Evolutionary conservation across 2,329 filamentous ascomycete genomes (phyloP).

Genomic region (Cyclaneusma minus): DNA sequence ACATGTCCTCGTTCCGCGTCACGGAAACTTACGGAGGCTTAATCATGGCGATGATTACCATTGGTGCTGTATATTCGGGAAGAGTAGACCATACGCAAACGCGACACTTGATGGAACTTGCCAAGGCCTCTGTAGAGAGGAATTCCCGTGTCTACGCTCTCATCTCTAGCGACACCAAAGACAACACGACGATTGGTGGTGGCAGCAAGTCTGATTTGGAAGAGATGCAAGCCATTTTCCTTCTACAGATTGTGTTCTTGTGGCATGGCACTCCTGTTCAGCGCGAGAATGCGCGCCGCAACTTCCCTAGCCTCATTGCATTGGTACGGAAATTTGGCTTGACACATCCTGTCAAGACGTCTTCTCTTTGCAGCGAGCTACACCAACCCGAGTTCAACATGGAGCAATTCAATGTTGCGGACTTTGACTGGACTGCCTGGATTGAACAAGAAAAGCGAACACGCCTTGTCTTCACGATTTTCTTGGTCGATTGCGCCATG

Average conservation of each 20-base stretch:
- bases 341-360: slow-evolving; percentile 32
- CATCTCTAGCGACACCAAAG: slow-evolving; percentile 22
- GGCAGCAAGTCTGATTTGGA: slow-evolving; percentile 34
- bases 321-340: slow-evolving; percentile 42
- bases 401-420: slow-evolving; percentile 28
- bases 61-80: slow-evolving; percentile 62
- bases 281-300: slow-evolving; percentile 43
- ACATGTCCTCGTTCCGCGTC: slow-evolving; percentile 56
- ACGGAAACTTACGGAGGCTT: slow-evolving; percentile 50
- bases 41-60: slow-evolving; percentile 53
- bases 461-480: slow-evolving; percentile 48
- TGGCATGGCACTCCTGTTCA: slow-evolving; percentile 58
- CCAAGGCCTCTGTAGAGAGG: slow-evolving; percentile 40
- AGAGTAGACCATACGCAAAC: slow-evolving; percentile 42
- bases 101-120: slow-evolving; percentile 51
- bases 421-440: slow-evolving; percentile 53
- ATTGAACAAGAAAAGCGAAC: slow-evolving; percentile 56
- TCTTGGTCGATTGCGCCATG: slow-evolving; percentile 47
- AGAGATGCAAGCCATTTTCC: slow-evolving; percentile 49
- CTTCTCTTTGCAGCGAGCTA: slow-evolving; percentile 37
- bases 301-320: slow-evolving; percentile 39
- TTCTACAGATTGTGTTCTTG: slow-evolving; percentile 45
- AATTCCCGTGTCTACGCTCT: slow-evolving; percentile 35
- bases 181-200: slow-evolving; percentile 22
- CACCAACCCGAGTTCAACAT: slow-evolving; percentile 38